Evolutionary conservation across 805 yeast genomes (phyloP), one percentile per base, ranked within the genome.

Genomic region (Spathaspora passalidarum): DNA sequence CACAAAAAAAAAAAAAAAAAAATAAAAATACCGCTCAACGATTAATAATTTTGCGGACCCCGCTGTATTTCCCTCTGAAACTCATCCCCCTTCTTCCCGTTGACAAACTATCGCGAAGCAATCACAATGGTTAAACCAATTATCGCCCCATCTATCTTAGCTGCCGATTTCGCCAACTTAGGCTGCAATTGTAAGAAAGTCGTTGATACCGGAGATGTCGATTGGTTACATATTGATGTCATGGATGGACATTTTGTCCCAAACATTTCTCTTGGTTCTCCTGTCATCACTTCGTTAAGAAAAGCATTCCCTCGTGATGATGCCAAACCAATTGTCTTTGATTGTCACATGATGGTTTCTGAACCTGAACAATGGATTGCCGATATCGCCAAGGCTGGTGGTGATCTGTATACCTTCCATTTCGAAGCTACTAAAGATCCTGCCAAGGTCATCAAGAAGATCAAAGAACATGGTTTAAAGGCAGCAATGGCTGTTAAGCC

Each of bases 171-270:
- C 61, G 84, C 97, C 54, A 80, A 88, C 56, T 70, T 94, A 50
- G 97, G 95, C 42, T 80, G 89, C 54, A 92, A 91, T 52, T 88
- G 97, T 67, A 86, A 85, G 60, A 76, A 78, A 48, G 86, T 91
- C 69, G 82, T 88, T 60, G 79, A 81, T 43, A 76, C 85, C 46
- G 85, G 87, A 19, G 47, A 44, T 35, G 96, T 97, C 17, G 96
- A 92, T 59, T 94, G 99, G 99, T 82, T 94, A 50, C 99, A 94
- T 67, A 82, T 94, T 44, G 99, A 94, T 67, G 92, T 94, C 41
- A 94, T 94, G 99, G 99, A 94, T 64, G 99, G 99, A 41, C 91
- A 92, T 68, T 94, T 94, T 63, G 99, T 94, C 42, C 99, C 99
- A 54, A 94, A 94, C 71, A 85, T 94, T 54, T 84, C 97, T 1